Evolutionary conservation across 148 eudicot genomes (phyloP).

Genomic region (Polygonum maritimum): DNA sequence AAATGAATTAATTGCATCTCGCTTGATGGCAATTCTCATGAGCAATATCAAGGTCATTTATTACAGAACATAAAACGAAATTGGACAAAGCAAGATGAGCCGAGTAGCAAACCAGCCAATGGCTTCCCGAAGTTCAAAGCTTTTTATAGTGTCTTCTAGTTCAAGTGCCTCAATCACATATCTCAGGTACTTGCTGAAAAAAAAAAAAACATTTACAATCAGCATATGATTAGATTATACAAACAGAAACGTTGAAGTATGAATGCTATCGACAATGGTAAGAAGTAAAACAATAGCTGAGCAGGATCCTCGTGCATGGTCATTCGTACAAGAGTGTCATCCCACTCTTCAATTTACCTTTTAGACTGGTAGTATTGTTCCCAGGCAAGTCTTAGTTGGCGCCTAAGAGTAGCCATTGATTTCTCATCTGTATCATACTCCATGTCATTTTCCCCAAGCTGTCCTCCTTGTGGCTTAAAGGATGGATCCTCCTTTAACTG

Average conservation of each 20-base stretch:
- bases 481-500: constrained; percentile 84
- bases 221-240: neutral
- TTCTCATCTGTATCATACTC: constrained; percentile 92
- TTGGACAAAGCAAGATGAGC: neutral
- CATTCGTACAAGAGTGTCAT: neutral
- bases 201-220: neutral
- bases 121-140: constrained; percentile 47
- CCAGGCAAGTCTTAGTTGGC: constrained; percentile 68
- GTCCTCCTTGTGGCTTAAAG: constrained; percentile 93
- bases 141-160: constrained; percentile 79
- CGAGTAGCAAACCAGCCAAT: constrained; percentile 63
- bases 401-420: constrained; percentile 91
- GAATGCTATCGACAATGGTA: neutral
- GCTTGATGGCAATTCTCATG: neutral
- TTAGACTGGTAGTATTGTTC: constrained; percentile 80
- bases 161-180: constrained; percentile 82
- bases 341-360: constrained; percentile 34
- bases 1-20: neutral
- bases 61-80: neutral
- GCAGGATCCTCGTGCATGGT: neutral
- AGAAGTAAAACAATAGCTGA: neutral
- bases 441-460: constrained; percentile 87
- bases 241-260: too few species aligned
- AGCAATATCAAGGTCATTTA: neutral
- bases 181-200: constrained; percentile 74